Percentiles rank a stretch among this genome's conserved stretches.
Conservation (phyloP, 371 early-diverging fungal genomes). For the Fennellomyces sp. region DNA sequence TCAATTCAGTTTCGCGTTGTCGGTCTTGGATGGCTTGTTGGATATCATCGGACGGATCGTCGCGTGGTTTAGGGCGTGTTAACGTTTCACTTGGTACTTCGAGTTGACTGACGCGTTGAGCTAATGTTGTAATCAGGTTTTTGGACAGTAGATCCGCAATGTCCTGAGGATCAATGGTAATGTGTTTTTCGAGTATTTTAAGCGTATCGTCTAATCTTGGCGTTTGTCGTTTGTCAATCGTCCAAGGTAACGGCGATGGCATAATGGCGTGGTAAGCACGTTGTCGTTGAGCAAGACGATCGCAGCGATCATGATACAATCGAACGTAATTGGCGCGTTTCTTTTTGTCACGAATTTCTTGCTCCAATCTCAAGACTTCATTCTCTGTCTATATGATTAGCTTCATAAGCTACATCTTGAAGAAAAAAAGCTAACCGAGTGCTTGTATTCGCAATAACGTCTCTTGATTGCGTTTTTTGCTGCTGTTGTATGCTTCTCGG, state of each 20-base stretch:
- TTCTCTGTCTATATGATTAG: neutral
- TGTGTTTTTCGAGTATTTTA: too few relatives aligned
- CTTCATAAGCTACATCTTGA: too few relatives aligned
- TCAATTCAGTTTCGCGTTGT: neutral
- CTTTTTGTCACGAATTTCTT: neutral
- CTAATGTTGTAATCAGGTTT: neutral
- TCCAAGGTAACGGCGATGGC: neutral
- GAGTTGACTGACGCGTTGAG: neutral
- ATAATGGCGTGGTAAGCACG: neutral
- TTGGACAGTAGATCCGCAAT: neutral
- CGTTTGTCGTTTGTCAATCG: neutral
- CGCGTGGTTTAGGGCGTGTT: neutral
- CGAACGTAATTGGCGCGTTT: neutral
- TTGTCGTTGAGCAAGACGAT: neutral
- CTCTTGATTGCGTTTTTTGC: constrained; percentile 8
- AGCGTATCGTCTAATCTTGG: too few relatives aligned
- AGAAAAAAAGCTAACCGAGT: too few relatives aligned
- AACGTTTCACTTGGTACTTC: neutral
- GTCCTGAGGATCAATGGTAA: neutral
- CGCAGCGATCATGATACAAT: neutral
- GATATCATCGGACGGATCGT: neutral
- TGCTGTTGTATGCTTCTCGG: neutral
- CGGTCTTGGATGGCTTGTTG: neutral
- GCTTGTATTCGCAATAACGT: constrained; percentile 5
- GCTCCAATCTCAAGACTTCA: neutral